These are phyloP conservation scores for Phytophthora multivora DNA, from an alignment of 352 stramenopile genomes.

Conservation along the genomic window DNA sequence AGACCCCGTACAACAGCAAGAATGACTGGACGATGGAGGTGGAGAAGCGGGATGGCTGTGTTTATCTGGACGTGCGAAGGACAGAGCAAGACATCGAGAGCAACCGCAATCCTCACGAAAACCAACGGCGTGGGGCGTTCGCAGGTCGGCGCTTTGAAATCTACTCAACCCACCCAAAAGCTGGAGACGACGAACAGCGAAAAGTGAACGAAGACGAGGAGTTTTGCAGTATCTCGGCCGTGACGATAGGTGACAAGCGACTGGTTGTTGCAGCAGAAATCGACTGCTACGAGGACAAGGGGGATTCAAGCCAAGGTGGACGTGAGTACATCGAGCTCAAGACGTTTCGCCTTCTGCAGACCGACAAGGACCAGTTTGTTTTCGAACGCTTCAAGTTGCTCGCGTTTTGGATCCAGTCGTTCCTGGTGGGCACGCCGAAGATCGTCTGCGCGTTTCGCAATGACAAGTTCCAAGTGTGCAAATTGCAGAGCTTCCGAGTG, in stretches of 20 bases:
- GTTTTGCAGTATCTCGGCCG: slow-evolving; percentile 72
- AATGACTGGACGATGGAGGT: slow-evolving; percentile 64
- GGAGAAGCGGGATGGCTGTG: slow-evolving; percentile 57
- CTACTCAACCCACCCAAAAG: slow-evolving; percentile 42
- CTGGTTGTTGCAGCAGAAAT: slow-evolving; percentile 70
- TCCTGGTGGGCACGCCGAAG: slow-evolving; percentile 66
- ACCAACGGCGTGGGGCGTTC: slow-evolving; percentile 65
- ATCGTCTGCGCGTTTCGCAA: slow-evolving; percentile 80
- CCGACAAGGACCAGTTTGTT: slow-evolving; percentile 67
- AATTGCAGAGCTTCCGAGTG: slow-evolving; percentile 71
- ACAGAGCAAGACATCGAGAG: slow-evolving; percentile 49
- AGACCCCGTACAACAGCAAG: slow-evolving; percentile 85
- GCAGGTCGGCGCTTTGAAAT: slow-evolving; percentile 76
- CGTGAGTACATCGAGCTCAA: slow-evolving; percentile 75
- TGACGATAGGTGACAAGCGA: slow-evolving; percentile 54
- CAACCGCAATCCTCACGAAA: slow-evolving; percentile 48
- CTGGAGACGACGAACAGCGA: slow-evolving; percentile 11
- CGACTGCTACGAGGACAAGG: slow-evolving; percentile 53
- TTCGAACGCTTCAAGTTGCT: slow-evolving; percentile 85
- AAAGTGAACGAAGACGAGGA: slow-evolving; percentile 67
- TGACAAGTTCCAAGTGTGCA: slow-evolving; percentile 61
- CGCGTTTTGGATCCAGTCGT: slow-evolving; percentile 88
- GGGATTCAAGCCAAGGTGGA: neutral
- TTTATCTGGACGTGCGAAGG: slow-evolving; percentile 70
- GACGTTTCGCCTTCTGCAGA: slow-evolving; percentile 60